Evolutionary conservation across 2,329 filamentous ascomycete genomes (phyloP).

Genomic region (Cladosporium sphaerospermum): DNA sequence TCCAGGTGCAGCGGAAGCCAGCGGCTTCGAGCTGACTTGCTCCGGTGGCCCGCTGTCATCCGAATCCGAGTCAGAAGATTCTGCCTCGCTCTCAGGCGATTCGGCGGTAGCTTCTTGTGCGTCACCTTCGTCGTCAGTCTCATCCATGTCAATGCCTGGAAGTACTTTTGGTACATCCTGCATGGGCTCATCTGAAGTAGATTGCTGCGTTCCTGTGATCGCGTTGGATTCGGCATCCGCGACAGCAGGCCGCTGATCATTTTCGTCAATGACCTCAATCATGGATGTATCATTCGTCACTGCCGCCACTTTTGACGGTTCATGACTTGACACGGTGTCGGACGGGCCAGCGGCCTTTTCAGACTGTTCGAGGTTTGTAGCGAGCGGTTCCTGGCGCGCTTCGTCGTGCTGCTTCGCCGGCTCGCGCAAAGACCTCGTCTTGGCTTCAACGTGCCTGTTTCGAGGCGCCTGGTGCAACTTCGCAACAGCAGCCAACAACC

Average conservation of each 20-base stretch:
- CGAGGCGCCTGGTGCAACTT: slow-evolving; percentile 1
- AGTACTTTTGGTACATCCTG: neutral
- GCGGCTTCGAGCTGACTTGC: slow-evolving; percentile 32
- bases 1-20: neutral
- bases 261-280: neutral
- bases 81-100: slow-evolving; percentile 27
- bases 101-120: neutral
- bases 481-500: slow-evolving; percentile 25
- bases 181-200: neutral
- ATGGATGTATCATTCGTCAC: neutral
- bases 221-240: neutral
- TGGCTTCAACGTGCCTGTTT: neutral
- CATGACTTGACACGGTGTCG: neutral
- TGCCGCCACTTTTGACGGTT: neutral
- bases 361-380: neutral
- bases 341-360: neutral
- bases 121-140: neutral
- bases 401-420: neutral
- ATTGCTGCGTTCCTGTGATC: neutral
- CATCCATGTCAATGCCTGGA: slow-evolving; percentile 8
- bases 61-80: slow-evolving; percentile 24
- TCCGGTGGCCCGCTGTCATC: slow-evolving; percentile 34
- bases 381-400: neutral
- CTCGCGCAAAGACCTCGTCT: slow-evolving; percentile 1
- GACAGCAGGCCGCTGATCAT: neutral